A percentile compares a stretch with the other conserved stretches of the same genome.
Evolutionary conservation across 345 rosid genomes (phyloP).

Genomic region (Camelina neglecta): DNA sequence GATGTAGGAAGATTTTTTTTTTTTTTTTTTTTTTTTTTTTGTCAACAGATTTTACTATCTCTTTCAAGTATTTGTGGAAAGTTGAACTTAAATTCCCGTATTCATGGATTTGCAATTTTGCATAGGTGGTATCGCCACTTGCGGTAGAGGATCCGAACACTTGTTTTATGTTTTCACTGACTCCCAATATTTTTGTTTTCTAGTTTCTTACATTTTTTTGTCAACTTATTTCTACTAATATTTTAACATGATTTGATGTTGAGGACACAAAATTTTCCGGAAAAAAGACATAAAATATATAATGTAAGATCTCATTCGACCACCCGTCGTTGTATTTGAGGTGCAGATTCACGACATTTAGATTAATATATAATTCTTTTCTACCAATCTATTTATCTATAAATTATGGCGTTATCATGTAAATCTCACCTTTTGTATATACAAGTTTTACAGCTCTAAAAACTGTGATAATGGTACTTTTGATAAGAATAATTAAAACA

Average conservation of each 20-base stretch:
- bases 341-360: conserved; percentile 26
- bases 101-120: not conserved
- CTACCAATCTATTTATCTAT: conserved; percentile 23
- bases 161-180: not conserved
- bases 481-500: not conserved
- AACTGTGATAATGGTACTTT: not conserved
- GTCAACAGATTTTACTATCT: not conserved
- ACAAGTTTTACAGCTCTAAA: conserved; percentile 26
- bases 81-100: not conserved
- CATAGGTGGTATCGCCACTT: not conserved
- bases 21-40: too few species aligned
- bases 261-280: not conserved
- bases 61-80: not conserved
- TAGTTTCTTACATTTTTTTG: not conserved
- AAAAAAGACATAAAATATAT: not conserved
- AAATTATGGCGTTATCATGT: conserved; percentile 27
- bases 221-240: not conserved
- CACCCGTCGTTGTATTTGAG: conserved; percentile 12
- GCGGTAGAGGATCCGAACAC: not conserved
- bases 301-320: conserved; percentile 26
- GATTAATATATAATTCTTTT: conserved; percentile 12
- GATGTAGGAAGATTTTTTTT: too few species aligned
- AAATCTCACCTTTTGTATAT: conserved; percentile 18
- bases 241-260: not conserved
- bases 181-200: not conserved